Conservation (phyloP, 352 stramenopile genomes). For the Phytophthora sojae region DNA sequence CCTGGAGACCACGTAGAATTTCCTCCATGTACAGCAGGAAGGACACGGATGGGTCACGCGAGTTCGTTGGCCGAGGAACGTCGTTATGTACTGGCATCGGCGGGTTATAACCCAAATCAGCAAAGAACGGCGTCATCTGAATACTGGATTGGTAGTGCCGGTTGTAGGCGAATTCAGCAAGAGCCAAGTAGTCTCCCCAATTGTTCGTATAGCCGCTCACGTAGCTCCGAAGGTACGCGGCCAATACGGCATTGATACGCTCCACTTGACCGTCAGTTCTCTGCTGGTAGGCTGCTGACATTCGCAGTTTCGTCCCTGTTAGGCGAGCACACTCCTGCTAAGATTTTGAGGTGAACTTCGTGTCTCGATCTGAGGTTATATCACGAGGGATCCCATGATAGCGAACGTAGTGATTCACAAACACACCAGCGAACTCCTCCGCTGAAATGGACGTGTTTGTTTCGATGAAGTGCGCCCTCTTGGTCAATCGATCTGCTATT, state of each 20-base stretch:
- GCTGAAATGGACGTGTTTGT: not conserved
- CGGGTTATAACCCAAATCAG: not conserved
- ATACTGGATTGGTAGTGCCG: not conserved
- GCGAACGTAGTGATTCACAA: not conserved
- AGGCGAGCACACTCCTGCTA: not conserved
- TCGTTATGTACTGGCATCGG: not conserved
- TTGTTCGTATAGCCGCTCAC: not conserved
- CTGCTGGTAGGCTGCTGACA: not conserved
- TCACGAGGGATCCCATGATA: not conserved
- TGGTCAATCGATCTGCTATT: conserved; percentile 5
- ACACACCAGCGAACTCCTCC: not conserved
- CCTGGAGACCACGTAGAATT: not conserved
- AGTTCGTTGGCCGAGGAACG: not conserved
- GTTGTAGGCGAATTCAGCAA: not conserved
- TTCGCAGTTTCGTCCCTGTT: not conserved
- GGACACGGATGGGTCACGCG: not conserved
- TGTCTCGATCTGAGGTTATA: not conserved
- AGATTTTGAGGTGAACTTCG: conserved; percentile 4
- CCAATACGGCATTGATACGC: not conserved
- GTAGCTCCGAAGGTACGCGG: not conserved
- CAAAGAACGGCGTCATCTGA: not conserved
- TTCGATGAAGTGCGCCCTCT: conserved; percentile 14
- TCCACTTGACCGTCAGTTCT: not conserved
- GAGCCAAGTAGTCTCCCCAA: not conserved
- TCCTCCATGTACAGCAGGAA: not conserved